phyloP scores from a whole-genome alignment of 2,329 filamentous ascomycete species.

The Trichoderma cornu-damae region DNA sequence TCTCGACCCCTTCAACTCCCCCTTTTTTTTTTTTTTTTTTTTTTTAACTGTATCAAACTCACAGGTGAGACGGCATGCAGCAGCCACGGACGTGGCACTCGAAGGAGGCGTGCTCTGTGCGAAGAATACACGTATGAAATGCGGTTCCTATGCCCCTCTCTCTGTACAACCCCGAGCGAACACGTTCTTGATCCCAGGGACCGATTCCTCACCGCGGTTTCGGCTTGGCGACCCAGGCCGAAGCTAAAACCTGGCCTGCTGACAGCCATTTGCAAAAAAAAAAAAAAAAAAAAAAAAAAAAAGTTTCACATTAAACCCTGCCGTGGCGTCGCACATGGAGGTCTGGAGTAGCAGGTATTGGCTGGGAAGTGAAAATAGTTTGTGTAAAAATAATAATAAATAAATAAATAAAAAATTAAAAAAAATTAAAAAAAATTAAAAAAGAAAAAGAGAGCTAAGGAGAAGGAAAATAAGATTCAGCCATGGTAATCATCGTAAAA shows the following conservation, averaged over 20 bases:
- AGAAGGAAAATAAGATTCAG: no score
- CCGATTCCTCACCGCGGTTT: conserved; percentile 5
- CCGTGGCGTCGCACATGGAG: not conserved
- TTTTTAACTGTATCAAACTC: not conserved
- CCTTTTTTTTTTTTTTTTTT: no score
- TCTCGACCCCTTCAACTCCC: no score
- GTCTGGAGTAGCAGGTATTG: not conserved
- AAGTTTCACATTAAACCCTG: not conserved
- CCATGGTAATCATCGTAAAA: no score
- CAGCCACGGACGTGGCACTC: conserved; percentile 9
- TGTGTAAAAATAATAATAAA: no score
- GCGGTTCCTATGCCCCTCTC: not conserved
- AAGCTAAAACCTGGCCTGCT: conserved; percentile 9
- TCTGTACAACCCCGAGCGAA: not conserved
- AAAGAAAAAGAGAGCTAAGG: no score
- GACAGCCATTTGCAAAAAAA: not conserved
- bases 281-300: no score
- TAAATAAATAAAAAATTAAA: no score
- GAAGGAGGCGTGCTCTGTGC: not conserved
- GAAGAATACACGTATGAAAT: not conserved
- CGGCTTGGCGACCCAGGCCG: conserved; percentile 4
- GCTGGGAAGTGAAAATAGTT: no score
- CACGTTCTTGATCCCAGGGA: conserved; percentile 1
- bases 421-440: no score
- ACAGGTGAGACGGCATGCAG: conserved; percentile 5